Evolutionary conservation across 1,139 yeast species (phyloP).

Genomic region (Pneumocystis oryctolagi): DNA sequence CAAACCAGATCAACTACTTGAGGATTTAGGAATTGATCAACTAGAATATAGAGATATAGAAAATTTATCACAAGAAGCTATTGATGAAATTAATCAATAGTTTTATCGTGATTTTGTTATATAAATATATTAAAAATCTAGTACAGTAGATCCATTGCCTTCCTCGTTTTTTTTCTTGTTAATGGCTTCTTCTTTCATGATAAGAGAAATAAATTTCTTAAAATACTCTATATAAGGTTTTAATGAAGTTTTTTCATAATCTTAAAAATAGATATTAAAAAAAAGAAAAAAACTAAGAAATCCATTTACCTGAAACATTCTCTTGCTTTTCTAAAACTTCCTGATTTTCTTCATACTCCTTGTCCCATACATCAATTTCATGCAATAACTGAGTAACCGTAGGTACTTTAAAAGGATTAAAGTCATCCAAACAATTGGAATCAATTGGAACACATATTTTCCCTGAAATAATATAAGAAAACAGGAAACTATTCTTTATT

Average conservation of each 20-base stretch:
- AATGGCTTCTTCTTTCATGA: constrained; percentile 43
- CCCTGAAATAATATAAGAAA: not conserved
- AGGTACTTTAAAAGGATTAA: constrained; percentile 73
- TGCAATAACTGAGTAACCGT: constrained; percentile 47
- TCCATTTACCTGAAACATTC: constrained; percentile 5
- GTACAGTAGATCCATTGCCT: not conserved
- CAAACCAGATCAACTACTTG: not conserved
- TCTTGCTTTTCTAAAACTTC: constrained; percentile 21
- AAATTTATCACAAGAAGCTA: constrained; percentile 5
- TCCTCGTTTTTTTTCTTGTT: constrained; percentile 25
- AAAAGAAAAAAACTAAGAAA: not conserved
- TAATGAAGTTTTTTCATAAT: constrained; percentile 53
- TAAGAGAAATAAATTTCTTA: constrained; percentile 41
- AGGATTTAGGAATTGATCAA: not conserved
- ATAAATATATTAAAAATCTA: constrained; percentile 19
- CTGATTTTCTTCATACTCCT: constrained; percentile 28
- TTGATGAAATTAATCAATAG: constrained; percentile 4
- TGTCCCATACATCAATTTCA: constrained; percentile 35
- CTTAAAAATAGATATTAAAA: constrained; percentile 20
- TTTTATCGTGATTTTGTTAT: constrained; percentile 7
- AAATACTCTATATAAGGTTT: constrained; percentile 65
- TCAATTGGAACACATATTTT: constrained; percentile 92
- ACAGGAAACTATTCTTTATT: not conserved
- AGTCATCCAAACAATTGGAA: constrained; percentile 38
- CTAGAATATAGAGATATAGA: not conserved